Evolutionary conservation across 2,329 filamentous ascomycete genomes (phyloP), one percentile per base, ranked within the genome.

Genomic region (Tolypocladium paradoxum): DNA sequence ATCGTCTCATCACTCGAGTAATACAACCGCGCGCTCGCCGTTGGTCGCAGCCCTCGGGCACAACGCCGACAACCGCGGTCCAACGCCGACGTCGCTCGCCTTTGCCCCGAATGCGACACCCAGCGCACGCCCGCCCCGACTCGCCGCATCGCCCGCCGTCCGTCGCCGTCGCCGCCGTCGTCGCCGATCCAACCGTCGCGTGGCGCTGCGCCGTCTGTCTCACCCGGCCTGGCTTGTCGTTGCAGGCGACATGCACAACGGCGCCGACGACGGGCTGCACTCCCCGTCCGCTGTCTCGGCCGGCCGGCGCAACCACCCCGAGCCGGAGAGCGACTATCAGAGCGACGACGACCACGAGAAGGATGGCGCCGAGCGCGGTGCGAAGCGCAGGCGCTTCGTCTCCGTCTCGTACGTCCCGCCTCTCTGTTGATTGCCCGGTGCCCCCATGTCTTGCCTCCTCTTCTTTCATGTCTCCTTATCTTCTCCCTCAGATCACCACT

Each of bases 351-450:
- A 76, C 54, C 70, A 72, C 52, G 64, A 70, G 48, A 72, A 76
- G 50, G 63, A 68, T 33, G 60, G 55, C 40, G 53, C 62, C 31
- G 61, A 60, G 55, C 64, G 63, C 54, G 61, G 59, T 24, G 65
- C 76, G 54, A 84, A 84, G 67, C 76, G 81, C 57, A 84, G 83
- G 65, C 73, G 81, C 54, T 78, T 78, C 55, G 73, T 82, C 49
- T 82, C 79, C 55, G 79, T 82, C 56, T 82, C 79, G 79, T 83
- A 49, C 16, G 51, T 48, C 36, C 12, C 36, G 31, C 31, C 36
- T 34, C 33, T 29, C 11, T 16, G 6, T 29, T 18, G 40, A 45
- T 18, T 27, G 40, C 22, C n/a, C n/a, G n/a, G n/a, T n/a, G n/a
- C n/a, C 12, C 24, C 40, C 16, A n/a, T 27, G 16, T n/a, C 27